Percentiles rank a stretch among this genome's conserved stretches.
phyloP scores from a whole-genome alignment of 2,329 filamentous ascomycete genomes.

The Dendrostoma leiphaemia region DNA sequence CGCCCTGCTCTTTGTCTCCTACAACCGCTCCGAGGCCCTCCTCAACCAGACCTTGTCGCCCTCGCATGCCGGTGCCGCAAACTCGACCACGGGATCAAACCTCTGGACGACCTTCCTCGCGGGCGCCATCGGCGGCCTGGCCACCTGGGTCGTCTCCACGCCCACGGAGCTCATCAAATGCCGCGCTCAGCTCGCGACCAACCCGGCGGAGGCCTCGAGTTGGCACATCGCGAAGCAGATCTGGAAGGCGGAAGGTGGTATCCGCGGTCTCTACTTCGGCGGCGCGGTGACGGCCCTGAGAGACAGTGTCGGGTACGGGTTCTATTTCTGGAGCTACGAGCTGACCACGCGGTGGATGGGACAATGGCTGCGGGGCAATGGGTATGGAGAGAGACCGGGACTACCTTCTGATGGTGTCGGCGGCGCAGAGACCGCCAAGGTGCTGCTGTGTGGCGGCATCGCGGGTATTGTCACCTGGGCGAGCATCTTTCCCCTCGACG shows the following conservation, averaged over 20 bases:
- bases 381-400: background rate
- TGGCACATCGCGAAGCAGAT: conserved; percentile 64
- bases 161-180: conserved; percentile 93
- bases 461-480: conserved; percentile 88
- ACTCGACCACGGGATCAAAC: conserved; percentile 41
- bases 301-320: conserved; percentile 91
- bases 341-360: conserved; percentile 62
- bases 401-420: conserved; percentile 10
- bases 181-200: conserved; percentile 67
- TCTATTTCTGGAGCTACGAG: conserved; percentile 96
- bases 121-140: conserved; percentile 77
- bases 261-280: conserved; percentile 76
- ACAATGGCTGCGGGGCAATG: background rate
- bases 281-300: conserved; percentile 78
- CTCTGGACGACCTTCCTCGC: conserved; percentile 73
- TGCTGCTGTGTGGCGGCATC: conserved; percentile 80
- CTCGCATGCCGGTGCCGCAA: conserved; percentile 23
- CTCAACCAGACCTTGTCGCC: conserved; percentile 43
- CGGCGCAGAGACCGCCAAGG: conserved; percentile 54
- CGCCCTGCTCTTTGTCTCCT: conserved; percentile 83
- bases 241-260: conserved; percentile 51
- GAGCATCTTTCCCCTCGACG: conserved; percentile 86
- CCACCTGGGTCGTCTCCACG: conserved; percentile 81
- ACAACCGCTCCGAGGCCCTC: conserved; percentile 75
- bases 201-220: conserved; percentile 46